A percentile compares a stretch with the other conserved stretches of the same genome.
Evolutionary conservation across 306 rosid genomes (phyloP).

Genomic region (Sophora flavescens): DNA sequence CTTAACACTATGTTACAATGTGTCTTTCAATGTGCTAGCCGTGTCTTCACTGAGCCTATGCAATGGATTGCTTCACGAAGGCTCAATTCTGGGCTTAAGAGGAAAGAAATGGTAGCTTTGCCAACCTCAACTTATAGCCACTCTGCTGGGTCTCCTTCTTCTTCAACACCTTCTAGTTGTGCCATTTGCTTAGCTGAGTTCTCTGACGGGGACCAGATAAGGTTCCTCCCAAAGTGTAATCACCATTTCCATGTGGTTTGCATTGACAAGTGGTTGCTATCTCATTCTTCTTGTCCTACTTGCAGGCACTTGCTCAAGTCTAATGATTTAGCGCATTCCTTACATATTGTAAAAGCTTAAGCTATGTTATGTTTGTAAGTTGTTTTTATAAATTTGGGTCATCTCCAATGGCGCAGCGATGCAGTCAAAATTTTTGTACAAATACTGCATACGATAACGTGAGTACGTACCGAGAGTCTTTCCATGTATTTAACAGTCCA

Average conservation of each 20-base stretch:
- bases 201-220: slow-evolving; percentile 68
- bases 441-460: too few relatives aligned
- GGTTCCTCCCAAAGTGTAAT: slow-evolving; percentile 76
- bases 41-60: slow-evolving; percentile 55
- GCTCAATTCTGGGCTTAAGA: slow-evolving; percentile 73
- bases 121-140: slow-evolving; percentile 63
- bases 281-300: slow-evolving; percentile 90
- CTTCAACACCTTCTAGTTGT: slow-evolving; percentile 55
- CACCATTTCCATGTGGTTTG: slow-evolving; percentile 80
- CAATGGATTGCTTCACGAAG: slow-evolving; percentile 68
- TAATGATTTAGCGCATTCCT: slow-evolving; percentile 23
- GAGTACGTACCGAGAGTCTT: too few relatives aligned
- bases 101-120: slow-evolving; percentile 69
- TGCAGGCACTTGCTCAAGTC: slow-evolving; percentile 65
- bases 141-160: background rate
- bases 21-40: slow-evolving; percentile 66
- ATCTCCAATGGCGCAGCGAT: too few relatives aligned
- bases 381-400: too few relatives aligned
- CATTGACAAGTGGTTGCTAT: slow-evolving; percentile 79
- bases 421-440: too few relatives aligned
- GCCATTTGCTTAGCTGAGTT: slow-evolving; percentile 76
- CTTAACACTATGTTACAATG: slow-evolving; percentile 75
- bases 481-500: too few relatives aligned
- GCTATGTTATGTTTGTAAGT: too few relatives aligned
- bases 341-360: background rate